Conservation (phyloP, 495 filamentous ascomycete species). For the Bacidia gigantensis region DNA sequence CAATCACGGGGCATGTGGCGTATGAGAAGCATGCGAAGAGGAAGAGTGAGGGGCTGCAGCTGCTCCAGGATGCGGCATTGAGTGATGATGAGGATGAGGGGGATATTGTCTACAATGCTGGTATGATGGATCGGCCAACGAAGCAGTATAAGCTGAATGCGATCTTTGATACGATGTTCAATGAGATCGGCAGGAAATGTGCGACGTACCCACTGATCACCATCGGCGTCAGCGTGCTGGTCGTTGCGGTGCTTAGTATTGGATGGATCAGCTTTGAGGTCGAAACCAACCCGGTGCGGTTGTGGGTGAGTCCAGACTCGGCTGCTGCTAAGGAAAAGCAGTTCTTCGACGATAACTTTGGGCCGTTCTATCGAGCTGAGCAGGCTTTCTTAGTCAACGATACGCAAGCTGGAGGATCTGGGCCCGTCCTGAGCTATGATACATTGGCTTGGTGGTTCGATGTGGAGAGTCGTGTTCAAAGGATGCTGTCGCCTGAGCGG, state of each 20-base stretch:
- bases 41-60: conserved; percentile 63
- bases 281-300: conserved; percentile 74
- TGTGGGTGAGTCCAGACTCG: conserved; percentile 93
- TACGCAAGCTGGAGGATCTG: conserved; percentile 39
- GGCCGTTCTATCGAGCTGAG: conserved; percentile 87
- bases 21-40: conserved; percentile 57
- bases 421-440: conserved; percentile 73
- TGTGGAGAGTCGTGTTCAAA: conserved; percentile 60
- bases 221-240: conserved; percentile 51
- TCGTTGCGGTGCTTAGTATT: conserved; percentile 62
- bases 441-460: conserved; percentile 90
- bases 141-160: conserved; percentile 68
- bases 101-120: conserved; percentile 58
- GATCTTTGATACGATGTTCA: conserved; percentile 64
- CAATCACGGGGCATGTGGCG: conserved; percentile 56
- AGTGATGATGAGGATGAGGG: conserved; percentile 87
- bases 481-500: conserved; percentile 50
- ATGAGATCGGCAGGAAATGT: conserved; percentile 63
- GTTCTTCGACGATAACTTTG: conserved; percentile 92
- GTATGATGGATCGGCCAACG: conserved; percentile 53
- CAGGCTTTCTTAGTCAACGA: conserved; percentile 92
- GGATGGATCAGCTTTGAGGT: conserved; percentile 79
- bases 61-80: conserved; percentile 70
- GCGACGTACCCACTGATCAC: conserved; percentile 77
- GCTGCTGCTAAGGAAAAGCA: conserved; percentile 81